Base-by-base conservation (phyloP, 2,329 filamentous ascomycete species). In the Karstenula rhodostoma region DNA sequence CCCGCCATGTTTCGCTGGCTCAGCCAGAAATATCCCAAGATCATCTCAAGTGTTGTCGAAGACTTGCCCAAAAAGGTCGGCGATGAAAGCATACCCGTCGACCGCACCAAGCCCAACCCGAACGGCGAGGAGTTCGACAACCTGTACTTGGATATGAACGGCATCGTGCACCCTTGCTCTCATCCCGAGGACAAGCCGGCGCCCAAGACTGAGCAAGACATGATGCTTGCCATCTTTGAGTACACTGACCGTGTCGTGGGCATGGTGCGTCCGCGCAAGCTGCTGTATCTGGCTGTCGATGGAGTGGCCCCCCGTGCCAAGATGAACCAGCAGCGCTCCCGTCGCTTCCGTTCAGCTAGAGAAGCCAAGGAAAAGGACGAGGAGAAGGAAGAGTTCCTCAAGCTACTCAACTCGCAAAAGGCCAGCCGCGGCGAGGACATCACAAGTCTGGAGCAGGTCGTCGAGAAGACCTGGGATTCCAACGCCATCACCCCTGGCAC, bases 231-330 rank as follows among this genome's bases (percentile, higher is more conserved):
- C 75, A 89, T 99, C 63, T 99, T 99, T 84, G 92, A 90, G 75
- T 99, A 99, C 80, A 99, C 95, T n/a, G 94, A 99, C 76, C 90
- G 95, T 61, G 94, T 99, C 25, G 92, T 99, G 67, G 97, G 97
- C 78, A 99, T 99, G 94, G 94, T 97, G 67, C 91, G 95, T 62
- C 95, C 95, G 10, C 89, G 95, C 70, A 98, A 97, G 81, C 82
- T 99, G 51, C 86, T 99, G 58, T 95, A 98, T 91, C 97, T 99
- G 74, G 95, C 95, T 72, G 94, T 99, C 77, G 95, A 99, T 81
- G 95, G 95, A 76, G 95, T 99, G 66, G 95, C 95, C 4, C 96
- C 95, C 49, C 91, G 95, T 78, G 96, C 96, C 60, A 99, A 99
- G 81, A 99, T 99, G 95, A 99, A 99, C 77, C 96, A 99, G 77